Percentiles rank a stretch among this genome's conserved stretches.
phyloP scores from a whole-genome alignment of 129 eudicot species.

The Helianthus annuus region HanXRQr2.0-SUNRISE NC_035444.2:11141301-11141800 shows the following conservation, averaged over 20 bases:
- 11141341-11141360: no score
- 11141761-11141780: no score
- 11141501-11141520: slow-evolving; percentile 4
- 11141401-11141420: background rate
- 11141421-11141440: background rate
- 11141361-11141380: no score
- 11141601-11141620: slow-evolving; percentile 15
- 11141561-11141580: slow-evolving; percentile 29
- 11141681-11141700: background rate
- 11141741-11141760: no score
- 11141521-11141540: slow-evolving; percentile 20
- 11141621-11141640: slow-evolving; percentile 12
- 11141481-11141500: background rate
- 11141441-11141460: background rate
- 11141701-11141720: no score
- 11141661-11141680: background rate
- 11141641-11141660: slow-evolving; percentile 8
- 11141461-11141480: background rate
- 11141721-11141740: no score
- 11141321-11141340: no score
- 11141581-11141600: slow-evolving; percentile 22
- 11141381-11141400: no score
- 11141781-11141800: slow-evolving; percentile 11
- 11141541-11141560: slow-evolving; percentile 17
- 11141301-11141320: no score